A percentile compares a stretch with the other conserved stretches of the same genome.
These are phyloP conservation scores for Hypoxylon sp. DNA, from an alignment of 2,329 filamentous ascomycete species.

Conservation along the genomic window DNA sequence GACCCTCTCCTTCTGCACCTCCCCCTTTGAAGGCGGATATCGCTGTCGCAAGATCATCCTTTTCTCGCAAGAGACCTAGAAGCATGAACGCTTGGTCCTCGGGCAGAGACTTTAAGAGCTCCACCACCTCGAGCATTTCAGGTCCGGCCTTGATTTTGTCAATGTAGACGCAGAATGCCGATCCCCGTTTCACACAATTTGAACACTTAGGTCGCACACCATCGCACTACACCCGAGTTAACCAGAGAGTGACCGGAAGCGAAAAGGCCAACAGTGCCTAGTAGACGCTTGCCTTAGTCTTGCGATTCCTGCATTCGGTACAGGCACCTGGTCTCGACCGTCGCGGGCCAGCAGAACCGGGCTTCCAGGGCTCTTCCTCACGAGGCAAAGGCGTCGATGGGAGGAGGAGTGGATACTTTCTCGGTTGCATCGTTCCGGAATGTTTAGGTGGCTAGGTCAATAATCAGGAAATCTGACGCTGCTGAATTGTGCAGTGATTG, in stretches of 20 bases:
- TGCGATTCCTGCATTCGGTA: conserved; percentile 42
- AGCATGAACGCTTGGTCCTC: conserved; percentile 41
- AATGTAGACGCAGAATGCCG: conserved; percentile 35
- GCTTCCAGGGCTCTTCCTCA: conserved; percentile 6
- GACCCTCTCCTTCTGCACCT: neutral
- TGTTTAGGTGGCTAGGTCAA: too few relatives aligned
- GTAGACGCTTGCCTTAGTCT: conserved; percentile 39
- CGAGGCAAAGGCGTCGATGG: conserved; percentile 20
- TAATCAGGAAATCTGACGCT: neutral
- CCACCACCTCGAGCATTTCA: conserved; percentile 47
- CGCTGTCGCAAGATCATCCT: conserved; percentile 43
- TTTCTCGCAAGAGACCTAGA: conserved; percentile 44
- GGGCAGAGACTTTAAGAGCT: conserved; percentile 47
- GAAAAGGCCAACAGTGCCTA: neutral
- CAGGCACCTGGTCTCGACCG: conserved; percentile 43
- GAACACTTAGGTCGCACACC: conserved; percentile 42
- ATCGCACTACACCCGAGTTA: conserved; percentile 40
- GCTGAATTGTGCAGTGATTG: neutral
- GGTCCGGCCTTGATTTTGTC: conserved; percentile 39
- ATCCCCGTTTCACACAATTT: conserved; percentile 40
- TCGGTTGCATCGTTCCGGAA: conserved; percentile 20
- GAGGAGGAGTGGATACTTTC: conserved; percentile 34
- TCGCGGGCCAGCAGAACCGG: neutral
- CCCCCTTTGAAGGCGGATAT: conserved; percentile 44
- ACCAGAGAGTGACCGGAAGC: conserved; percentile 4